Percentiles rank a stretch among this genome's conserved stretches.
phyloP scores from a whole-genome alignment of 495 filamentous ascomycete species.

The Neurospora sp. region DNA sequence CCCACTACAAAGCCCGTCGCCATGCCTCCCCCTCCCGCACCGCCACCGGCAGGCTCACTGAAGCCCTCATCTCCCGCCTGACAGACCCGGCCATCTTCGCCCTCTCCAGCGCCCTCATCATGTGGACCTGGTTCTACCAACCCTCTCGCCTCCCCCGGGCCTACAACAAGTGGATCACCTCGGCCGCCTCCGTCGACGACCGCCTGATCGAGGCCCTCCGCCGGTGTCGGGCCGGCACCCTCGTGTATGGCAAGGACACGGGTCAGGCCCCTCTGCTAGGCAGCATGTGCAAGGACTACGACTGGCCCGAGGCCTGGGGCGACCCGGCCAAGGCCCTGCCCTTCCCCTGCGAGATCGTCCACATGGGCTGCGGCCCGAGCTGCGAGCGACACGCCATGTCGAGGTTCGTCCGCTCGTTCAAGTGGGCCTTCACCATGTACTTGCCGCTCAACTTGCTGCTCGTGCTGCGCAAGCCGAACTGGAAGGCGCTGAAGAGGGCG shows the following conservation, averaged over 20 bases:
- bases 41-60: constrained; percentile 12
- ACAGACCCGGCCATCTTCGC: constrained; percentile 69
- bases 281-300: constrained; percentile 65
- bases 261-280: constrained; percentile 61
- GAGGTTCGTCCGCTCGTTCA: constrained; percentile 62
- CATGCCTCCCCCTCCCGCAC: constrained; percentile 18
- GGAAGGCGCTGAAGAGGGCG: constrained; percentile 32
- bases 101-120: constrained; percentile 65
- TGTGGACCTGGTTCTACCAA: constrained; percentile 83
- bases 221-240: constrained; percentile 49
- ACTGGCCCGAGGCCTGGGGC: constrained; percentile 60
- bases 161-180: constrained; percentile 81
- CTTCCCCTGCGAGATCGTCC: constrained; percentile 81
- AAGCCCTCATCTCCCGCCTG: constrained; percentile 40
- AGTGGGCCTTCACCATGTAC: constrained; percentile 69
- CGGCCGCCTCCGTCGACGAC: constrained; percentile 66
- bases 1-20: constrained; percentile 29
- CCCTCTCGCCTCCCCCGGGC: constrained; percentile 58
- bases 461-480: constrained; percentile 44
- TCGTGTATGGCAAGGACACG: constrained; percentile 70
- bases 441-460: constrained; percentile 65
- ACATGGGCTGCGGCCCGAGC: constrained; percentile 65
- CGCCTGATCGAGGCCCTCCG: constrained; percentile 69
- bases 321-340: constrained; percentile 65
- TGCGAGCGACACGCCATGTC: constrained; percentile 71